Conservation (phyloP, 1,139 yeast genomes). For the Yamadazyma diospyri region DNA sequence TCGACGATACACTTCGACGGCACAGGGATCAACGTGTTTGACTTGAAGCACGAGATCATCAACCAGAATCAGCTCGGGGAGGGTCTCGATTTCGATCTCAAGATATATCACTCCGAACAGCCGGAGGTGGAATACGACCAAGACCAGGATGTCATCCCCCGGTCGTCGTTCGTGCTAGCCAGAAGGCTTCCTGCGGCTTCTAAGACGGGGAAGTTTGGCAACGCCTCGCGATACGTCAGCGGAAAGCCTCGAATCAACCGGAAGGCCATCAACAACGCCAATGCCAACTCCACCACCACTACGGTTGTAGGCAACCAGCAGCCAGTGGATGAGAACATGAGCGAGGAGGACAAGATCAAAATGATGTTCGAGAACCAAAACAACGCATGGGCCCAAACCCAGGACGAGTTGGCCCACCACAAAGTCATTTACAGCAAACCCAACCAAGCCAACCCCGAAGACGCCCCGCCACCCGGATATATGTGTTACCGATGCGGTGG, state of each 20-base stretch:
- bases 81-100: conserved; percentile 80
- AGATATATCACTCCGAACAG: conserved; percentile 58
- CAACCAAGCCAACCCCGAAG: conserved; percentile 46
- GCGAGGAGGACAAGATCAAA: conserved; percentile 86
- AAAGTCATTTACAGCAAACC: conserved; percentile 58
- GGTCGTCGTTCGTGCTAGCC: conserved; percentile 82
- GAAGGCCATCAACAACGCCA: conserved; percentile 27
- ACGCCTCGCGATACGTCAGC: conserved; percentile 77
- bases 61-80: conserved; percentile 75
- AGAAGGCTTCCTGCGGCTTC: conserved; percentile 69
- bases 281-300: conserved; percentile 15
- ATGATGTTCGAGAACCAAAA: conserved; percentile 92
- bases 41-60: conserved; percentile 86
- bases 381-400: conserved; percentile 93
- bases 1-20: conserved; percentile 89
- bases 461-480: conserved; percentile 92
- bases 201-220: conserved; percentile 58
- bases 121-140: conserved; percentile 82
- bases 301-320: conserved; percentile 16
- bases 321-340: conserved; percentile 34
- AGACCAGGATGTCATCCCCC: conserved; percentile 84
- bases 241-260: conserved; percentile 69
- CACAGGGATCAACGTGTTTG: conserved; percentile 92
- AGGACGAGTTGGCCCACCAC: conserved; percentile 80
- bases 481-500: conserved; percentile 96